Evolutionary conservation across 768 basidiomycete species (phyloP).

Genomic region (Lyophyllum semitale): DNA sequence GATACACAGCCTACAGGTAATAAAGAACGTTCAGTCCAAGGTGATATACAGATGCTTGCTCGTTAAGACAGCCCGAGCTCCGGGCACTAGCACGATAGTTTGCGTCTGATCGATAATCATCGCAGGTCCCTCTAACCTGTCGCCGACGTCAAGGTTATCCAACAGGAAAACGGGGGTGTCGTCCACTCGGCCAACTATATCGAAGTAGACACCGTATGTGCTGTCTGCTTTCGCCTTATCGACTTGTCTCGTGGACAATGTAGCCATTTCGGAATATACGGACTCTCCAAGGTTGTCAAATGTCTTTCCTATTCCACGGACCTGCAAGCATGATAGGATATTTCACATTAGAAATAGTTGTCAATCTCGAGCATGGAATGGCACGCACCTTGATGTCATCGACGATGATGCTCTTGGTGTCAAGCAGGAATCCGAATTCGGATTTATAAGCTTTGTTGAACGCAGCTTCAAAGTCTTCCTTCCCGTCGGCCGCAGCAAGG

Average conservation of each 20-base stretch:
- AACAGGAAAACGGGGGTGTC: slow-evolving; percentile 83
- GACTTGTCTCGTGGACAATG: slow-evolving; percentile 43
- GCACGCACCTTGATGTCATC: slow-evolving; percentile 82
- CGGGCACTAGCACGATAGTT: slow-evolving; percentile 87
- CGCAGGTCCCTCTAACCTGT: slow-evolving; percentile 79
- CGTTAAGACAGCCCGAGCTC: slow-evolving; percentile 64
- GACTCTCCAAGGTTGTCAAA: slow-evolving; percentile 80
- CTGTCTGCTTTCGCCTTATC: slow-evolving; percentile 50
- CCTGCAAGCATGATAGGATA: slow-evolving; percentile 38
- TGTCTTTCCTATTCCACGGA: slow-evolving; percentile 90
- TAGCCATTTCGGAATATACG: slow-evolving; percentile 73
- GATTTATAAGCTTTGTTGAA: slow-evolving; percentile 82
- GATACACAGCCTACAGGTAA: not conserved
- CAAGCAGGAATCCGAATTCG: slow-evolving; percentile 91
- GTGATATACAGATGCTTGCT: slow-evolving; percentile 69
- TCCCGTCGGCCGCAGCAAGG: slow-evolving; percentile 58
- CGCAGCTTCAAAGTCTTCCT: slow-evolving; percentile 75
- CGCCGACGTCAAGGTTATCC: slow-evolving; percentile 65
- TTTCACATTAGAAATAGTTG: not conserved
- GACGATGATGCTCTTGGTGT: slow-evolving; percentile 80
- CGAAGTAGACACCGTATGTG: slow-evolving; percentile 77
- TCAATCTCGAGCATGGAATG: not conserved
- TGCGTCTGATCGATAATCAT: slow-evolving; percentile 96
- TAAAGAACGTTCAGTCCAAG: slow-evolving; percentile 28
- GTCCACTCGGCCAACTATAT: slow-evolving; percentile 70